phyloP scores from a whole-genome alignment of 495 filamentous ascomycete species.

The Neurospora hispaniola region DNA sequence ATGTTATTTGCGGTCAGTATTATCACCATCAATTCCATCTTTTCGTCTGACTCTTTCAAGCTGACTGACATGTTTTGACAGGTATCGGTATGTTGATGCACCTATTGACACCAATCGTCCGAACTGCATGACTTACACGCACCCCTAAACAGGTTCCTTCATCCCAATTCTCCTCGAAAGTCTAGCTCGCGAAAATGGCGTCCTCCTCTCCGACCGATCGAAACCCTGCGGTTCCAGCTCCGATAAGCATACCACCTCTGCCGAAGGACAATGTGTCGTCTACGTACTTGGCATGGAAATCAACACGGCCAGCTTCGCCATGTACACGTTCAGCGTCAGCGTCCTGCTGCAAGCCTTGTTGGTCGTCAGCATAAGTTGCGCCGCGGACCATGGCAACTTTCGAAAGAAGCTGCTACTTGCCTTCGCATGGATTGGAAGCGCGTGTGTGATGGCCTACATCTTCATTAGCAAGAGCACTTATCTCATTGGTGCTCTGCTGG shows the following conservation, averaged over 20 bases:
- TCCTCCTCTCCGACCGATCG: slow-evolving; percentile 62
- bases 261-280: slow-evolving; percentile 68
- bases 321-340: slow-evolving; percentile 94
- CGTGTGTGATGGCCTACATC: slow-evolving; percentile 83
- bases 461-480: slow-evolving; percentile 63
- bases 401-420: slow-evolving; percentile 74
- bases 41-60: neutral
- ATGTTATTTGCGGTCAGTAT: slow-evolving; percentile 79
- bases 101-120: neutral
- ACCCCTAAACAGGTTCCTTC: slow-evolving; percentile 58
- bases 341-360: slow-evolving; percentile 80
- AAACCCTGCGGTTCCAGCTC: slow-evolving; percentile 53
- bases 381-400: slow-evolving; percentile 90
- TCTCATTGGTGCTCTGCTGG: slow-evolving; percentile 67
- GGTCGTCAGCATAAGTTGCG: slow-evolving; percentile 91
- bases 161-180: slow-evolving; percentile 95
- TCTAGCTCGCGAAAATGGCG: slow-evolving; percentile 79
- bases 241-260: slow-evolving; percentile 18
- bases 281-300: slow-evolving; percentile 73
- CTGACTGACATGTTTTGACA: slow-evolving; percentile 3
- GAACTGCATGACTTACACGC: neutral
- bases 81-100: slow-evolving; percentile 17
- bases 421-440: slow-evolving; percentile 73
- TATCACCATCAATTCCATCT: neutral
- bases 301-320: slow-evolving; percentile 94